These are phyloP conservation scores for Leishmania aethiopica DNA, from an alignment of 208 protist genomes.

Conservation along the genomic window DNA sequence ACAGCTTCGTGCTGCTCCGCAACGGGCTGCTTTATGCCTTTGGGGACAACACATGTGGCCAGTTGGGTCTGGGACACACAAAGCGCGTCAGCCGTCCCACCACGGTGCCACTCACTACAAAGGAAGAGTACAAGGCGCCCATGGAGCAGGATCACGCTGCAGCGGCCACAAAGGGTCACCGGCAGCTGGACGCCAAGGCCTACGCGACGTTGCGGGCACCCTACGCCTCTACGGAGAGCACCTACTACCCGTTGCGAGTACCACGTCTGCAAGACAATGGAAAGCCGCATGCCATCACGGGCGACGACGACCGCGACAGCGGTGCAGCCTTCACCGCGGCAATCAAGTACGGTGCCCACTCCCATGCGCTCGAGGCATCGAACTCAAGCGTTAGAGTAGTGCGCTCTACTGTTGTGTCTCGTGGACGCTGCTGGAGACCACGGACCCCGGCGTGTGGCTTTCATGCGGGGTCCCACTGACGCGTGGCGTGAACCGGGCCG, in stretches of 20 bases:
- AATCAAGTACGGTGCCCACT: neutral
- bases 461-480: constrained; percentile 61
- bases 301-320: constrained; percentile 16
- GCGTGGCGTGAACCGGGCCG: constrained; percentile 28
- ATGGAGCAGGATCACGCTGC: neutral
- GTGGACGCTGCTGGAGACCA: constrained; percentile 44
- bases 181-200: constrained; percentile 52
- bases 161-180: neutral
- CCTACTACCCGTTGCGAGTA: constrained; percentile 71
- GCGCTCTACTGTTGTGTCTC: constrained; percentile 41
- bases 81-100: constrained; percentile 27
- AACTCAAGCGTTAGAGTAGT: constrained; percentile 10
- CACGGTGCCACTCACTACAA: constrained; percentile 8
- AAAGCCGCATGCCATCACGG: constrained; percentile 26
- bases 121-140: neutral
- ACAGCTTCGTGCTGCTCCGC: constrained; percentile 80
- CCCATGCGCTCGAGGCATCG: neutral
- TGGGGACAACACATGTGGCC: constrained; percentile 80
- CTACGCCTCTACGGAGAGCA: constrained; percentile 64
- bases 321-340: neutral
- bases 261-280: constrained; percentile 59
- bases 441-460: constrained; percentile 31
- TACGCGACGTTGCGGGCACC: constrained; percentile 58
- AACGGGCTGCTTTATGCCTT: constrained; percentile 80
- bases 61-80: constrained; percentile 77